Evolutionary conservation across 139 green algal species (phyloP), one percentile per base, ranked within the genome.

Genomic region (Dunaliella sp.): DNA sequence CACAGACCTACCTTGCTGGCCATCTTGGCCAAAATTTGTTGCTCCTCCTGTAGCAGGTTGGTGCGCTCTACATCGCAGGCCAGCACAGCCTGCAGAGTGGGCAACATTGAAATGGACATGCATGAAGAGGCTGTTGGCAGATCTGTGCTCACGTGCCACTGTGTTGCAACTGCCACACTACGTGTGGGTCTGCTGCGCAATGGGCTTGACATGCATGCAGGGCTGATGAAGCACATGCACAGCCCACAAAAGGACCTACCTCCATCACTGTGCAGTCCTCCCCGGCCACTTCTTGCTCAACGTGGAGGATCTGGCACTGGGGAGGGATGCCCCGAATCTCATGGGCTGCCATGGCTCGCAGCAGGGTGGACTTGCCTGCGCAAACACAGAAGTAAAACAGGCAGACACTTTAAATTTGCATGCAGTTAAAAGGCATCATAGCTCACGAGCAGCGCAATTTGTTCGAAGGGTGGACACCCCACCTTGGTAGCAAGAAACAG

Each of bases 241-340:
- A 34, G 7, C 37, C 58, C 28, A 57, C 35, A 28, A 34, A 16
- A 30, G 37, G 33, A 38, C 81, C n/a, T 38, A 84, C 79, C 87
- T 89, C 74, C 1, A 96, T 82, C 36, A 95, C 94, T n/a, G 92
- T 79, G 2, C 85, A 93, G 80, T 95, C 91, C 77, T 96, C 94
- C 12, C 94, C 94, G 31, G 90, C 80, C 38, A 97, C 93, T 91
- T 98, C 96, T 90, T 98, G 96, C 90, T 97, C 95, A 83, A 97
- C 95, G 83, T 97, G 95, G 72, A 97, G 89, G 34, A 97, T 91
- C 85, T 95, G 92, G 86, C 90, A 94, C 86, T 92, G 93, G 58
- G 74, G n/a, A 0, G 95, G 95, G 58, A 98, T 91, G 28, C 95
- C 95, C 58, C 92, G 90, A 86, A 98, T 94, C 34, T 95, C 90